Conservation (phyloP, 768 basidiomycete species). For the Russula olivacea region DNA sequence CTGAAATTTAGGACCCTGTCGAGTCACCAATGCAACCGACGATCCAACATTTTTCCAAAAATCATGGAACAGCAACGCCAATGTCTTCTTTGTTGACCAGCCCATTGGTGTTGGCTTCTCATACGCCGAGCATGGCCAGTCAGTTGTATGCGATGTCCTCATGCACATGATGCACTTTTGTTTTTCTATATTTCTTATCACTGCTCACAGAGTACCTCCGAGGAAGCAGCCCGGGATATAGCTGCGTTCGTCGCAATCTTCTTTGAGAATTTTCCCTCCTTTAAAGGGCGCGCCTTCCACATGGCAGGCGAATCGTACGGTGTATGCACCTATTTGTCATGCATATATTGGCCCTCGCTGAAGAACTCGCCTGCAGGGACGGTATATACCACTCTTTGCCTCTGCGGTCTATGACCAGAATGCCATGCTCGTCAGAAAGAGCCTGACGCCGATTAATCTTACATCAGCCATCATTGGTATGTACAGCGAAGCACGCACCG, state of each 20-base stretch:
- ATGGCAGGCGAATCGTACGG: slow-evolving; percentile 47
- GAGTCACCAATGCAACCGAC: slow-evolving; percentile 45
- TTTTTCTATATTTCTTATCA: background rate
- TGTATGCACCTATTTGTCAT: slow-evolving; percentile 30
- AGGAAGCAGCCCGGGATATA: slow-evolving; percentile 64
- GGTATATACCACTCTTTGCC: slow-evolving; percentile 48
- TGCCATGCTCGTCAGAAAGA: slow-evolving; percentile 36
- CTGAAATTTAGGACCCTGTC: slow-evolving; percentile 55
- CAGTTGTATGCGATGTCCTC: slow-evolving; percentile 38
- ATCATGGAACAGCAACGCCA: slow-evolving; percentile 64
- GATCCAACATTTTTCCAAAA: slow-evolving; percentile 48
- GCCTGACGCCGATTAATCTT: slow-evolving; percentile 45
- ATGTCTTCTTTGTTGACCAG: slow-evolving; percentile 46
- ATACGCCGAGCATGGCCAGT: slow-evolving; percentile 53
- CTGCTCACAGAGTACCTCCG: slow-evolving; percentile 46
- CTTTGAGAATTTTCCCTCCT: slow-evolving; percentile 66
- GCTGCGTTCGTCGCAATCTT: slow-evolving; percentile 67
- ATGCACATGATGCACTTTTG: too few species aligned
- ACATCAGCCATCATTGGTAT: slow-evolving; percentile 46
- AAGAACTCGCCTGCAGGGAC: slow-evolving; percentile 35
- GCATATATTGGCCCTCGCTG: background rate
- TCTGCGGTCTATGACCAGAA: slow-evolving; percentile 47
- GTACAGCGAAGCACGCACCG: background rate
- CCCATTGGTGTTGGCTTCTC: slow-evolving; percentile 37
- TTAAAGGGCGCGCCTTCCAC: slow-evolving; percentile 52